phyloP scores from a whole-genome alignment of 225 moss, liverwort and hornwort genomes.

The Neckera pumila region DNA sequence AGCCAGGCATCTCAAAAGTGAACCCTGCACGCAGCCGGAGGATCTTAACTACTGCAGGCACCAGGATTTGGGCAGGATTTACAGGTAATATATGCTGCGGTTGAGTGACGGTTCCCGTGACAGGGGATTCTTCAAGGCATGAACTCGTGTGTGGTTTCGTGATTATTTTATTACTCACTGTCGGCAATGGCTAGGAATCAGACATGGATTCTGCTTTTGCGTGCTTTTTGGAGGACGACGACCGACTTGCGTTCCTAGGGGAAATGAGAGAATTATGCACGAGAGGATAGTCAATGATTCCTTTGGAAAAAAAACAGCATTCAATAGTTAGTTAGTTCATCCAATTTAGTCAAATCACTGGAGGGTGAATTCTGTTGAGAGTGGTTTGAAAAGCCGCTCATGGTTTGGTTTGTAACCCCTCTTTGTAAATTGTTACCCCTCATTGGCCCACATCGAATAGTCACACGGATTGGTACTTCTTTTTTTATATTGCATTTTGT shows the following conservation, averaged over 20 bases:
- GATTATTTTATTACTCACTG: neutral
- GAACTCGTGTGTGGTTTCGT: neutral
- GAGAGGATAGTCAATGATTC: neutral
- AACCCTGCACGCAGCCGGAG: neutral
- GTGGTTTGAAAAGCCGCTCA: neutral
- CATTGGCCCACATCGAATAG: neutral
- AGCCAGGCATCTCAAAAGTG: neutral
- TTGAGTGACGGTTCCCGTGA: neutral
- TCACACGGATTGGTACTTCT: neutral
- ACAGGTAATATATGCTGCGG: neutral
- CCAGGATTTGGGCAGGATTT: constrained; percentile 28
- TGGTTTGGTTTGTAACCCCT: neutral
- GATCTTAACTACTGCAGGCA: constrained; percentile 4
- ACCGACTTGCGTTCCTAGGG: neutral
- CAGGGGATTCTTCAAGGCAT: neutral
- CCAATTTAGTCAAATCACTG: neutral
- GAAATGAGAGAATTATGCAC: neutral
- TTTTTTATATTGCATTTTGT: neutral
- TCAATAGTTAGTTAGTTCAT: neutral
- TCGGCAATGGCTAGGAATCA: constrained; percentile 7
- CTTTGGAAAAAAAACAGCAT: neutral
- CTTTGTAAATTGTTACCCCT: neutral
- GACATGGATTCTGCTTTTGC: neutral
- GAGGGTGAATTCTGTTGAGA: neutral
- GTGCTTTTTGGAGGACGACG: neutral